Evolutionary conservation across 257 asterid species (phyloP), one percentile per base, ranked within the genome.

Genomic region (Nicotiana undulata): DNA sequence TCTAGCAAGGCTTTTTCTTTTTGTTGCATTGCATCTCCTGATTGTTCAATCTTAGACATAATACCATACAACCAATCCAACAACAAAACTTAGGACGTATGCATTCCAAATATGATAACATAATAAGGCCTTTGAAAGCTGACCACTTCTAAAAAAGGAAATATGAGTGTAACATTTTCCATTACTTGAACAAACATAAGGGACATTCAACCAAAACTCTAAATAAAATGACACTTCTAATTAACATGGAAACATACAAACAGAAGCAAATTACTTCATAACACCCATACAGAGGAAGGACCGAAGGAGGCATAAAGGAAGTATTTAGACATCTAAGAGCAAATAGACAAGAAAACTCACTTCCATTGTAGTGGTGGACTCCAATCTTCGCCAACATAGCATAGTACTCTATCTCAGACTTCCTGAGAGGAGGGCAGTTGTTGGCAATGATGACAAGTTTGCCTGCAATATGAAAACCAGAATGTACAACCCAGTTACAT

Each of bases 381-480:
- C 87, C 89, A 76, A 90, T 88, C 76, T 92, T 90, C 0, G 93
- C 81, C 77, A 90, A 87, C 95, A 92, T 92, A 0, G 95, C 93
- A 44, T 92, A 92, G 89, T 90, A 92, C 89, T 92, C 94, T 6
- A 92, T 92, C 87, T 92, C 95, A 2, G 95, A 92, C 83, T 92
- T 92, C 87, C 93, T 89, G 82, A 92, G 85, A 24, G 97, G 97
- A 63, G 95, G 95, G 83, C 95, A 90, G 80, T 92, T 92, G 88
- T 90, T 90, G 4, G 95, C 86, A 84, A 83, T 83, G 63, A 86
- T 78, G 17, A 86, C 49, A 67, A 86, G 74, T 66, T 86, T 86
- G 64, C 85, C 86, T 85, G 67, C 40, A 44, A 31, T 56, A 56
- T 17, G 22, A 16, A 79, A 18, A 26, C 16, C 40, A 9, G 11